These are phyloP conservation scores for Nakazawaea wyomingensis DNA, from an alignment of 805 yeast species.

Conservation along the genomic window DNA sequence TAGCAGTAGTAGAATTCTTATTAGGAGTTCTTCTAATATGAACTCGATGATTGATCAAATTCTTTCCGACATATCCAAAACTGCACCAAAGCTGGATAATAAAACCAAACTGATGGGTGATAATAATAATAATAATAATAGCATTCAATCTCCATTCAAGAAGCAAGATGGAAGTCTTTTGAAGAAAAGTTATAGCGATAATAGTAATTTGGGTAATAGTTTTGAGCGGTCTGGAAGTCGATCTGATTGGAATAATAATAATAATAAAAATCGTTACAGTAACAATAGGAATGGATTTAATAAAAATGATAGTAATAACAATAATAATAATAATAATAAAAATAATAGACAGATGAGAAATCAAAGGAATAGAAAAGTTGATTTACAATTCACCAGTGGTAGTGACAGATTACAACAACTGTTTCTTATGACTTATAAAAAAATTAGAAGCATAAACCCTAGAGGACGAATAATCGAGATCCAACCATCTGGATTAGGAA, in stretches of 20 bases:
- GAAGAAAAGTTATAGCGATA: too few relatives aligned
- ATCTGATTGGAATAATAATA: too few relatives aligned
- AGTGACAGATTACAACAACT: slow-evolving; percentile 4
- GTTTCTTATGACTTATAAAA: not conserved
- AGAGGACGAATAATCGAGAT: slow-evolving; percentile 4
- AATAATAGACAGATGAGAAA: not conserved
- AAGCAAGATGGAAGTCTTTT: too few relatives aligned
- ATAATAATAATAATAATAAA: not conserved
- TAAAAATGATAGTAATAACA: not conserved
- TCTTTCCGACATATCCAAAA: slow-evolving; percentile 2
- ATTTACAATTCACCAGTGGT: slow-evolving; percentile 1
- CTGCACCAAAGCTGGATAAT: not conserved
- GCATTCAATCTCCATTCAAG: not conserved
- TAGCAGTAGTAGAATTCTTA: not conserved
- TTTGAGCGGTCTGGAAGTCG: too few relatives aligned
- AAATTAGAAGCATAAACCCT: not conserved
- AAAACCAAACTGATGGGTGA: not conserved
- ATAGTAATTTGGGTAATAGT: too few relatives aligned
- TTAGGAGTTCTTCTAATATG: not conserved
- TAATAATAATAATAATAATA: too few relatives aligned
- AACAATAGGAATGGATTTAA: not conserved
- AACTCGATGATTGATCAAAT: slow-evolving; percentile 10
- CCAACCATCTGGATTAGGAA: not conserved
- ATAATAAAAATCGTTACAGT: too few relatives aligned
- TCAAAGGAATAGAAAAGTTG: not conserved